These are phyloP conservation scores for Dipteronia sinensis DNA, from an alignment of 345 rosid genomes.

Conservation along the genomic window DNA sequence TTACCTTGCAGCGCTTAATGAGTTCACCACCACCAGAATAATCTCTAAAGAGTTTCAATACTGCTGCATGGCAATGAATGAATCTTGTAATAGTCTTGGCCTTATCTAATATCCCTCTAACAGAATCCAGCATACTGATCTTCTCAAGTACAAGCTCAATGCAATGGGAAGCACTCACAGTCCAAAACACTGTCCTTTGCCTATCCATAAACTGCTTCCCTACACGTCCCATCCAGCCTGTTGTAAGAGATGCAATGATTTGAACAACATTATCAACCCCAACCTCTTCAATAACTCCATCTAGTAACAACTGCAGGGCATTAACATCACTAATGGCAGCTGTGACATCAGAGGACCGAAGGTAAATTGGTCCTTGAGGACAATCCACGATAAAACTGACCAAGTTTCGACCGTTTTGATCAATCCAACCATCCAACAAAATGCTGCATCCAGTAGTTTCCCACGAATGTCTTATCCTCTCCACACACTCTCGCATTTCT, in stretches of 20 bases:
- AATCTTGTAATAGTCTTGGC: constrained; percentile 41
- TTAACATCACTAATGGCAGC: constrained; percentile 13
- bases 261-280: constrained; percentile 61
- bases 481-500: constrained; percentile 42
- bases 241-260: constrained; percentile 45
- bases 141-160: constrained; percentile 57
- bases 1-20: constrained; percentile 37
- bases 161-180: constrained; percentile 56
- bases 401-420: constrained; percentile 45
- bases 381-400: constrained; percentile 57
- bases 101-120: constrained; percentile 34
- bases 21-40: constrained; percentile 30
- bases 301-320: constrained; percentile 40
- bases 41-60: constrained; percentile 33
- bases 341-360: constrained; percentile 48
- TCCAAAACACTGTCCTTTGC: constrained; percentile 51
- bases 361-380: constrained; percentile 55
- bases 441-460: constrained; percentile 59
- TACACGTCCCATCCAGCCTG: constrained; percentile 52
- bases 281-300: constrained; percentile 43
- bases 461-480: constrained; percentile 54
- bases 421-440: constrained; percentile 68
- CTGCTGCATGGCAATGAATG: constrained; percentile 31
- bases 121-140: constrained; percentile 28
- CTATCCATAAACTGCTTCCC: constrained; percentile 42